Conservation (phyloP, 164 flowering plant species). For the Santalum album region DNA sequence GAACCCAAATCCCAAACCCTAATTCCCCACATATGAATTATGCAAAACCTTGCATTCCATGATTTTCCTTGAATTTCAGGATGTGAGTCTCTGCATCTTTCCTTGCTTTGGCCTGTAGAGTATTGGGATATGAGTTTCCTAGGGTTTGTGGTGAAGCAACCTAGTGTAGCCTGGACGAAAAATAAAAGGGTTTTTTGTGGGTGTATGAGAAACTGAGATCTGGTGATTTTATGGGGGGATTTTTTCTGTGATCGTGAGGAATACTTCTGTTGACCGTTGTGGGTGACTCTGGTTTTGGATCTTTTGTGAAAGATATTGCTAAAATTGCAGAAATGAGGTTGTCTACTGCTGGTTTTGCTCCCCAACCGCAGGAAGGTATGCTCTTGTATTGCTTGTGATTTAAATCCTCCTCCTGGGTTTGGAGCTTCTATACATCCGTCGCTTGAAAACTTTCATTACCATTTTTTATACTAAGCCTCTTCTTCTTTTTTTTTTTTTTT, state of each 20-base stretch:
- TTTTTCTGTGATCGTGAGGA: slow-evolving; percentile 3
- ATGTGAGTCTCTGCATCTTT: not conserved
- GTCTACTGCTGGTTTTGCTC: slow-evolving; percentile 53
- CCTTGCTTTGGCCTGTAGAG: too few relatives aligned
- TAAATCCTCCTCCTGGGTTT: slow-evolving; percentile 3
- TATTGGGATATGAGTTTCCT: not conserved
- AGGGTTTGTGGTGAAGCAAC: not conserved
- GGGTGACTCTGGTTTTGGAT: not conserved
- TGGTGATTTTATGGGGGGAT: slow-evolving; percentile 4
- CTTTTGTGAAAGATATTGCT: not conserved
- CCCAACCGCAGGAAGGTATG: slow-evolving; percentile 73
- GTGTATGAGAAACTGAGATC: not conserved
- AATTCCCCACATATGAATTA: too few relatives aligned
- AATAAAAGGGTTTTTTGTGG: not conserved
- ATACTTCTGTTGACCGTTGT: slow-evolving; percentile 6
- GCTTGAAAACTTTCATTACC: too few relatives aligned
- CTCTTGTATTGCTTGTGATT: too few relatives aligned
- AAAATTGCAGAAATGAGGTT: slow-evolving; percentile 48
- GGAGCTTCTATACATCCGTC: not conserved
- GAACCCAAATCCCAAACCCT: too few relatives aligned
- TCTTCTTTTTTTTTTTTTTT: too few relatives aligned
- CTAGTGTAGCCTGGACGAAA: not conserved
- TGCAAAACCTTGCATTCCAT: too few relatives aligned
- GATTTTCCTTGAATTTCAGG: not conserved
- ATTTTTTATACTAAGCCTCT: too few relatives aligned